These are phyloP conservation scores for Kodamaea laetipori DNA, from an alignment of 805 yeast genomes.

Conservation along the genomic window DNA sequence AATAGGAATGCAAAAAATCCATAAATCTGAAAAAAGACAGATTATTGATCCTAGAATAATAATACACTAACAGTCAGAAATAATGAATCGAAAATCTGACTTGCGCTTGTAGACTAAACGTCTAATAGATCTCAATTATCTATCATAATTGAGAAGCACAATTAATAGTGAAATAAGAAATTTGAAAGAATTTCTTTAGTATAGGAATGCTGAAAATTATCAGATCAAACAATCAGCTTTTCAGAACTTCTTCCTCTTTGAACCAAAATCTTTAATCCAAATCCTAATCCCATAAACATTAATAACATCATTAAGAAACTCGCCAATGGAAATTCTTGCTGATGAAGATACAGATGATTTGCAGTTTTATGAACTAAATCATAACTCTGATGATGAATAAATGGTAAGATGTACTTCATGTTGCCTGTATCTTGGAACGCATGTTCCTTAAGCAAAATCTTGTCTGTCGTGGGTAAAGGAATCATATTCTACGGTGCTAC, in stretches of 20 bases:
- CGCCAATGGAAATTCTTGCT: conserved; percentile 3
- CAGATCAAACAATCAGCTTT: conserved; percentile 7
- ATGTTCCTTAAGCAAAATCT: conserved; percentile 26
- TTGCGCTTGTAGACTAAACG: too few species aligned
- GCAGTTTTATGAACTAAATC: conserved; percentile 14
- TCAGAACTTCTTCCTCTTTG: background rate
- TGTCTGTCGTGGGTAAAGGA: conserved; percentile 25
- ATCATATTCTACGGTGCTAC: conserved; percentile 13
- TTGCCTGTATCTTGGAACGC: conserved; percentile 34
- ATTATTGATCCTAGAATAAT: too few species aligned
- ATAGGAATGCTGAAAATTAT: too few species aligned
- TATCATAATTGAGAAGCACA: too few species aligned
- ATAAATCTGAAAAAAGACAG: too few species aligned
- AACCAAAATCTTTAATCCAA: background rate
- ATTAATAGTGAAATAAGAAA: too few species aligned
- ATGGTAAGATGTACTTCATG: conserved; percentile 25
- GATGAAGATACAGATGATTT: conserved; percentile 10
- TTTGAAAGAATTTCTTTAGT: too few species aligned
- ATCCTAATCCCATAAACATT: conserved; percentile 1
- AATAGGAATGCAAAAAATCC: too few species aligned
- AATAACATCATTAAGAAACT: background rate
- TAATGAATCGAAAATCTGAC: too few species aligned
- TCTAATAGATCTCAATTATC: too few species aligned
- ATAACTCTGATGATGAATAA: conserved; percentile 26
- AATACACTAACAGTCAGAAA: too few species aligned